Evolutionary conservation across 306 rosid species (phyloP).

Genomic region (Begonia peltatifolia): DNA sequence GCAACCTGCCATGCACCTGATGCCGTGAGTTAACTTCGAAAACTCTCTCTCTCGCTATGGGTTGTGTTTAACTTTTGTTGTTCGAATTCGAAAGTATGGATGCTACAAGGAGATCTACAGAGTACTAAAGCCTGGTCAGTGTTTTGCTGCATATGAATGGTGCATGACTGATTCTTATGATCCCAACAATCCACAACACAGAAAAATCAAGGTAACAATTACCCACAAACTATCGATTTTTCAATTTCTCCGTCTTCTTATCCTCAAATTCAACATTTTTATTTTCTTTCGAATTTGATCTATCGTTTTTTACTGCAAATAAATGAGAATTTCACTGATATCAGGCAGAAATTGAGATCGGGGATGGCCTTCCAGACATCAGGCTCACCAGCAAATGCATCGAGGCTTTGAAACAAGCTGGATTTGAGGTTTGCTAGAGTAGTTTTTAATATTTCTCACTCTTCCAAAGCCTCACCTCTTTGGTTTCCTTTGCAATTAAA

Average conservation of each 20-base stretch:
- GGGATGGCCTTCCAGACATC: conserved; percentile 95
- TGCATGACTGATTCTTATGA: conserved; percentile 87
- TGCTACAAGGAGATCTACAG: conserved; percentile 91
- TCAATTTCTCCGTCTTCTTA: neutral
- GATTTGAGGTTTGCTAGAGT: conserved; percentile 67
- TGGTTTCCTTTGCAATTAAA: conserved; percentile 13
- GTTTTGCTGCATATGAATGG: conserved; percentile 95
- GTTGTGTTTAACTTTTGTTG: conserved; percentile 1
- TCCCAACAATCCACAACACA: conserved; percentile 55
- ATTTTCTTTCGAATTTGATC: neutral
- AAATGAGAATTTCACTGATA: neutral
- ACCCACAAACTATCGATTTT: neutral
- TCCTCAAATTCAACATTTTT: neutral
- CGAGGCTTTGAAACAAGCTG: conserved; percentile 85
- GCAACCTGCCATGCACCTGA: conserved; percentile 99
- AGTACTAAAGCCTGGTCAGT: conserved; percentile 86
- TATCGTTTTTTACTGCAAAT: neutral
- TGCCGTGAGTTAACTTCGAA: conserved; percentile 37
- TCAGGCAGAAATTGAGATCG: conserved; percentile 91
- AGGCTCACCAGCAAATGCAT: conserved; percentile 71
- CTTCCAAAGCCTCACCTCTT: neutral
- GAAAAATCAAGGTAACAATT: conserved; percentile 60
- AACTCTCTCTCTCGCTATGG: conserved; percentile 1
- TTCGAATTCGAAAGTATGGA: conserved; percentile 40
- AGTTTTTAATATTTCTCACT: conserved; percentile 3